phyloP scores from a whole-genome alignment of 208 protist species.

The Acanthamoeba lugdunensis region DNA sequence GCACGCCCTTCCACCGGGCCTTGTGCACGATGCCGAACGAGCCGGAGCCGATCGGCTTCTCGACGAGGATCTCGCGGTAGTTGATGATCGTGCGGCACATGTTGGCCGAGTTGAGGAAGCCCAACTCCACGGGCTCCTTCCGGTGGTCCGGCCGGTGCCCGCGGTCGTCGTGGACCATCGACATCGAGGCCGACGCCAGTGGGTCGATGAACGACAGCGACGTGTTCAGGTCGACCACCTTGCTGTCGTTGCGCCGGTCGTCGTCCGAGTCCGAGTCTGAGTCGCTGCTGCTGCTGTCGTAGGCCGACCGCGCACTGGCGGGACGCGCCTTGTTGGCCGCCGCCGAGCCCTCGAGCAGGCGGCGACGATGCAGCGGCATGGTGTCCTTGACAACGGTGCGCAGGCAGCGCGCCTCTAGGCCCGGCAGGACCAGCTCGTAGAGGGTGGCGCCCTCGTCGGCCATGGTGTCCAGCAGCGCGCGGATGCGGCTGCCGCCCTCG shows the following conservation, averaged over 20 bases:
- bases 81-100: conserved; percentile 61
- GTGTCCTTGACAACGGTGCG: conserved; percentile 5
- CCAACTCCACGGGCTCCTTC: conserved; percentile 38
- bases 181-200: not conserved
- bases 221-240: not conserved
- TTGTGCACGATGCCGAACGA: conserved; percentile 61
- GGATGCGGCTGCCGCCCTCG: conserved; percentile 9
- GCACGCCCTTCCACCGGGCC: conserved; percentile 54
- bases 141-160: not conserved
- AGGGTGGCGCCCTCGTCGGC: conserved; percentile 16
- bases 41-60: conserved; percentile 11
- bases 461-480: conserved; percentile 9
- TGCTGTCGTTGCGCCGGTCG: not conserved
- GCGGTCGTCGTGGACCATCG: not conserved
- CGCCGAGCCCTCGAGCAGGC: not conserved
- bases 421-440: not conserved
- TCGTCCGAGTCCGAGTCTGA: not conserved
- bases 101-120: conserved; percentile 55
- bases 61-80: conserved; percentile 34
- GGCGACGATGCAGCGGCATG: not conserved
- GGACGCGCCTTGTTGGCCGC: not conserved
- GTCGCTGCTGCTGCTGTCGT: conserved; percentile 1
- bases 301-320: not conserved
- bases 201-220: conserved; percentile 22
- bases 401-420: conserved; percentile 13